These are phyloP conservation scores for Phycomyces blakesleeanus DNA, from an alignment of 192 early-diverging fungal species.

Conservation along the genomic window DNA sequence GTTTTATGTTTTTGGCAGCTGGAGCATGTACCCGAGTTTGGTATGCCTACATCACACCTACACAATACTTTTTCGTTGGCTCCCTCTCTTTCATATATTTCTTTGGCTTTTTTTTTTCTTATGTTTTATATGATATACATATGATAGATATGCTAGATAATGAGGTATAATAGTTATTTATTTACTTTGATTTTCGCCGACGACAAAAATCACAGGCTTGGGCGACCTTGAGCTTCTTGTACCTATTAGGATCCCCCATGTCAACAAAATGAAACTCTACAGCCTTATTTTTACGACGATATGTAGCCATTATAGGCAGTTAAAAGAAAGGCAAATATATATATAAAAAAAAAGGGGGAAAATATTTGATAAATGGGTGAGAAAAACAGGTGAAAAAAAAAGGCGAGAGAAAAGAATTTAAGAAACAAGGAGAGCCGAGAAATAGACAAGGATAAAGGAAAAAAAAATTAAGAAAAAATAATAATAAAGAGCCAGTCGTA, in stretches of 20 bases:
- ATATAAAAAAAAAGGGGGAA: slow-evolving; percentile 1
- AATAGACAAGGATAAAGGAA: too few relatives aligned
- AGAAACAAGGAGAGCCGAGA: slow-evolving; percentile 11
- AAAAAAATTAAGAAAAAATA: slow-evolving; percentile 16
- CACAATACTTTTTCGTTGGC: too few relatives aligned
- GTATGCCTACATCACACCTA: slow-evolving; percentile 30
- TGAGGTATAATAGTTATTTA: background rate
- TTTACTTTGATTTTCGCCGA: slow-evolving; percentile 36
- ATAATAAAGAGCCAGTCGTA: slow-evolving; percentile 1
- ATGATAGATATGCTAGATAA: too few relatives aligned
- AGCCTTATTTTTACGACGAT: slow-evolving; percentile 21
- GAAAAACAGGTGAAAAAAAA: slow-evolving; percentile 1
- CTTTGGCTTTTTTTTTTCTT: too few relatives aligned
- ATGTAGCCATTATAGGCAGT: background rate
- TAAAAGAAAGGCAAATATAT: slow-evolving; percentile 1
- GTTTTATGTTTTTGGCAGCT: slow-evolving; percentile 27
- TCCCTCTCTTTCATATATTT: too few relatives aligned
- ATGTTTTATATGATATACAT: too few relatives aligned
- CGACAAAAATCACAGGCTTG: slow-evolving; percentile 33
- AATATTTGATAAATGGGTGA: background rate
- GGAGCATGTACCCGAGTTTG: slow-evolving; percentile 26
- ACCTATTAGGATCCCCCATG: slow-evolving; percentile 33
- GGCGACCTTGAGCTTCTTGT: slow-evolving; percentile 32
- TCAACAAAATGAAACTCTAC: slow-evolving; percentile 36
- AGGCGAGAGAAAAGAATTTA: slow-evolving; percentile 4